Conservation (phyloP, 106 monocot species). For the Iris macrosiphon region DNA sequence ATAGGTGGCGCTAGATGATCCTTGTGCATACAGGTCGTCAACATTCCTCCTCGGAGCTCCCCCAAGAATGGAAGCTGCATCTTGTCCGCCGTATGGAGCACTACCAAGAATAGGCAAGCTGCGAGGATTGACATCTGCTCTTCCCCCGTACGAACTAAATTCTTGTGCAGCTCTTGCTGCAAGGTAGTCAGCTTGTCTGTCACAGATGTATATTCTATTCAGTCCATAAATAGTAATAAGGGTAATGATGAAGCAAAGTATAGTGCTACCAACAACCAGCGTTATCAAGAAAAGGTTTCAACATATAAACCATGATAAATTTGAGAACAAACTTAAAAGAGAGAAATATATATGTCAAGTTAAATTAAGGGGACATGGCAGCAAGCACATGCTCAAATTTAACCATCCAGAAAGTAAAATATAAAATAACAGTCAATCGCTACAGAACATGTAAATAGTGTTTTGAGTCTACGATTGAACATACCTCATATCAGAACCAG, state of each 20-base stretch:
- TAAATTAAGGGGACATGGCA: no score
- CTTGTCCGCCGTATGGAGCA: slow-evolving; percentile 54
- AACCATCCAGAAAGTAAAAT: no score
- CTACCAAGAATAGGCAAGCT: slow-evolving; percentile 50
- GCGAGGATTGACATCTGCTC: slow-evolving; percentile 69
- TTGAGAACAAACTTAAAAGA: no score
- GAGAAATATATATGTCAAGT: no score
- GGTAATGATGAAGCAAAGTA: slow-evolving; percentile 9
- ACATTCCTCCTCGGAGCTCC: slow-evolving; percentile 64
- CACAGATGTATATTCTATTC: slow-evolving; percentile 89
- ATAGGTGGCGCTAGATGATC: slow-evolving; percentile 43
- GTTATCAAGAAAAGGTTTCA: no score
- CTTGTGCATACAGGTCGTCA: slow-evolving; percentile 59
- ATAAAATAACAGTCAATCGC: no score
- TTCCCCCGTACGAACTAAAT: slow-evolving; percentile 53
- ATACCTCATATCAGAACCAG: slow-evolving; percentile 69
- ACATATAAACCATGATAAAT: no score
- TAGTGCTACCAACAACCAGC: not conserved
- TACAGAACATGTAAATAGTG: no score
- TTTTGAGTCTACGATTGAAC: no score
- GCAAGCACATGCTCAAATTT: no score
- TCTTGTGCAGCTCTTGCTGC: slow-evolving; percentile 72
- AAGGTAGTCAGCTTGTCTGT: slow-evolving; percentile 95
- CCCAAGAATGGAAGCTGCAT: slow-evolving; percentile 62
- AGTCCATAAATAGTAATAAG: slow-evolving; percentile 27